phyloP scores from a whole-genome alignment of 2,329 filamentous ascomycete genomes.

The Fusarium palustre region DNA sequence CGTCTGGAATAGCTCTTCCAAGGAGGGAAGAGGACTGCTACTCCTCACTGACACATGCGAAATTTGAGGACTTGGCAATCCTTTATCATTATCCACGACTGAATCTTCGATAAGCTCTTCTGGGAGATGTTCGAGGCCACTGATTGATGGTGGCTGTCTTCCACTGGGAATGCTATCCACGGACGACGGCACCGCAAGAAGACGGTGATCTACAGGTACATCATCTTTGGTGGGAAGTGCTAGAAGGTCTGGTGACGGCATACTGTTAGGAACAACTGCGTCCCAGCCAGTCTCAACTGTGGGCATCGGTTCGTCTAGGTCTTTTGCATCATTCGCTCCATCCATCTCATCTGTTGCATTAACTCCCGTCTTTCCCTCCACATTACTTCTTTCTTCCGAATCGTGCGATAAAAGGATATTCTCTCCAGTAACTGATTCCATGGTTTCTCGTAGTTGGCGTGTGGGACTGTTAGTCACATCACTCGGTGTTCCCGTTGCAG shows the following conservation, averaged over 20 bases:
- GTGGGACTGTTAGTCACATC: conserved; percentile 35
- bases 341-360: background rate
- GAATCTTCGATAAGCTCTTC: conserved; percentile 40
- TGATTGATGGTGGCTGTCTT: conserved; percentile 61
- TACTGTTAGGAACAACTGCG: conserved; percentile 43
- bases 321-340: conserved; percentile 10
- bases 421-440: conserved; percentile 17
- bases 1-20: conserved; percentile 57
- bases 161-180: conserved; percentile 60
- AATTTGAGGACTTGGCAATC: conserved; percentile 29
- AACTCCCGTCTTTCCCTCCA: background rate
- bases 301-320: conserved; percentile 14
- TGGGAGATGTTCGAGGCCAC: conserved; percentile 50
- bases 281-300: conserved; percentile 22
- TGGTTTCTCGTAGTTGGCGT: conserved; percentile 37
- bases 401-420: conserved; percentile 1
- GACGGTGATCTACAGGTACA: conserved; percentile 12
- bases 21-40: conserved; percentile 52
- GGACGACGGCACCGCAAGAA: conserved; percentile 34
- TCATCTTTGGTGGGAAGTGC: conserved; percentile 20
- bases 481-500: conserved; percentile 28
- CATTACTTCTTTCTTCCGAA: background rate
- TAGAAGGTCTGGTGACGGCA: conserved; percentile 30
- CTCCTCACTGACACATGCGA: conserved; percentile 40
- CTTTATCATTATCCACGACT: conserved; percentile 32